Evolutionary conservation across 163 green algal genomes (phyloP).

Genomic region (Chlorella variabilis): DNA sequence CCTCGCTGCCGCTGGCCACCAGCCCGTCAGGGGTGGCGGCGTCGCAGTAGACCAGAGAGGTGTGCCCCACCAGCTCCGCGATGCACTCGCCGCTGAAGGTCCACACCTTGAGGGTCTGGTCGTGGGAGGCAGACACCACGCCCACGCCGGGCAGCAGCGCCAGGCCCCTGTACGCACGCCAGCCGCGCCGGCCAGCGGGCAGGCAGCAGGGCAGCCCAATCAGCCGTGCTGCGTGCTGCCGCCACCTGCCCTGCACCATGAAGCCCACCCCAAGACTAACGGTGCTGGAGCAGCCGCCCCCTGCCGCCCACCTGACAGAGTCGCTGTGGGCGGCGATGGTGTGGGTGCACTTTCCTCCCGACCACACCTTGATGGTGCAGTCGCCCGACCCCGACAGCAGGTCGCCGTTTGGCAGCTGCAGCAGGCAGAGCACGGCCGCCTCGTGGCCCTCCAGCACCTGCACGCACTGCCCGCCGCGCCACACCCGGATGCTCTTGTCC

Average conservation of each 20-base stretch:
- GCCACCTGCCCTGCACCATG: too few relatives aligned
- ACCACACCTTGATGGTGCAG: conserved; percentile 50
- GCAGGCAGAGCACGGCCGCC: conserved; percentile 80
- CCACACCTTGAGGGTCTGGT: conserved; percentile 77
- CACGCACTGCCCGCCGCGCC: conserved; percentile 59
- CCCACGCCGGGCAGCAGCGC: conserved; percentile 66
- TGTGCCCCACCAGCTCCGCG: conserved; percentile 79
- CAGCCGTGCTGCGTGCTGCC: too few relatives aligned
- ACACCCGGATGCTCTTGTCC: conserved; percentile 82
- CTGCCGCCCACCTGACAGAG: conserved; percentile 65
- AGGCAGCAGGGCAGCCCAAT: too few relatives aligned
- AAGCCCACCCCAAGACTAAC: too few relatives aligned
- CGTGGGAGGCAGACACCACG: conserved; percentile 83
- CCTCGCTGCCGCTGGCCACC: conserved; percentile 80
- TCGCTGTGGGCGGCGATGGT: conserved; percentile 75
- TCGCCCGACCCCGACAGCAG: conserved; percentile 44
- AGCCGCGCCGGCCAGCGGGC: neutral
- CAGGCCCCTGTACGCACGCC: conserved; percentile 67
- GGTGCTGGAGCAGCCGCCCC: too few relatives aligned
- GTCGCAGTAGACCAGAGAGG: conserved; percentile 82
- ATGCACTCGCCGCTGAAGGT: conserved; percentile 53
- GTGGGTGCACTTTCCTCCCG: conserved; percentile 43
- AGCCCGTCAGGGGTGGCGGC: conserved; percentile 45
- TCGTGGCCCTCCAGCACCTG: conserved; percentile 74
- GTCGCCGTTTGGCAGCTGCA: conserved; percentile 45